Evolutionary conservation across 306 rosid species (phyloP).

Genomic region (Cicer judaicum): DNA sequence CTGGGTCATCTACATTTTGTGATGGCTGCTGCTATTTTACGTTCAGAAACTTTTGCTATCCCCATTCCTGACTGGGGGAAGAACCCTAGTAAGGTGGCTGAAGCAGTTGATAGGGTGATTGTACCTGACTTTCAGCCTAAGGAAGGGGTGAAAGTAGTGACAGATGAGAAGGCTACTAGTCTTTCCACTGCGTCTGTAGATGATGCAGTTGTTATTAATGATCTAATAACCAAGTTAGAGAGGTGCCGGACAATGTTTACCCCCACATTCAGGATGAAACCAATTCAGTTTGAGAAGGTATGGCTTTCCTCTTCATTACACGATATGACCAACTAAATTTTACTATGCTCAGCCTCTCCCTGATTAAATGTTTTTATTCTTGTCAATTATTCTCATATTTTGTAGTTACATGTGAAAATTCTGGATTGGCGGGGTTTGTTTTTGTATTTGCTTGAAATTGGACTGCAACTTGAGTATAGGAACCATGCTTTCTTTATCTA

Average conservation of each 20-base stretch:
- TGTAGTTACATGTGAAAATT: background rate
- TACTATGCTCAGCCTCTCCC: conserved; percentile 9
- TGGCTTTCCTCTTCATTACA: background rate
- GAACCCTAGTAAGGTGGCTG: conserved; percentile 73
- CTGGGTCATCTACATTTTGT: conserved; percentile 70
- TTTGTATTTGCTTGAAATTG: conserved; percentile 26
- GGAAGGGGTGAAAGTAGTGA: conserved; percentile 79
- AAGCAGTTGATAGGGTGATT: conserved; percentile 71
- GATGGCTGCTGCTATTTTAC: conserved; percentile 73
- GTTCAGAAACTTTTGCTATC: conserved; percentile 92
- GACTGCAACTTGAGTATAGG: background rate
- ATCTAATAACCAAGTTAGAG: conserved; percentile 68
- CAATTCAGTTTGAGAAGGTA: conserved; percentile 94
- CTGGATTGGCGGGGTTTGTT: conserved; percentile 1
- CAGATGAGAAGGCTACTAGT: conserved; percentile 89
- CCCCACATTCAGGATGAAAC: conserved; percentile 82
- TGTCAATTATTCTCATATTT: conserved; percentile 8
- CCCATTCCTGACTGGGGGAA: conserved; percentile 84
- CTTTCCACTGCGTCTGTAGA: conserved; percentile 73
- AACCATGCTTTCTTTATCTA: background rate
- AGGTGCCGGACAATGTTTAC: conserved; percentile 56
- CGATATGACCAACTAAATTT: background rate
- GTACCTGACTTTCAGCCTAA: conserved; percentile 88
- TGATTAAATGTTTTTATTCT: background rate
- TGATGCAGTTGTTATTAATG: conserved; percentile 80